A percentile compares a stretch with the other conserved stretches of the same genome.
Evolutionary conservation across 1,139 yeast genomes (phyloP).

Genomic region (Diutina catenulata): DNA sequence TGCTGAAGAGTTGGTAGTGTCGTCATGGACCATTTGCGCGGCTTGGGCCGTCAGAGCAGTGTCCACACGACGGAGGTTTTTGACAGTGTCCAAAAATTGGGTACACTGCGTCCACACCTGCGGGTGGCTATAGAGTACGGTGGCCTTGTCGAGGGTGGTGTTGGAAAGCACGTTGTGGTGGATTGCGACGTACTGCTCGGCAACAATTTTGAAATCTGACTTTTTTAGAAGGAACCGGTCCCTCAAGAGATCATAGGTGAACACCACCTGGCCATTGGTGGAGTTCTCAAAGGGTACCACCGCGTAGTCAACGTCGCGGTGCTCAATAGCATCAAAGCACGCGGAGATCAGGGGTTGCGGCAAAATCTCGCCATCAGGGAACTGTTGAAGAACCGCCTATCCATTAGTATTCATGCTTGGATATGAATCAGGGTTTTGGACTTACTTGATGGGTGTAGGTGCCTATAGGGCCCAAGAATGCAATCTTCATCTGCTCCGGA

Average conservation of each 20-base stretch:
- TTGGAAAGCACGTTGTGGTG: constrained; percentile 64
- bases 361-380: constrained; percentile 27
- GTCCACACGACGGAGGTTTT: constrained; percentile 38
- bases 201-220: constrained; percentile 41
- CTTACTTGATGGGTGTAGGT: constrained; percentile 84
- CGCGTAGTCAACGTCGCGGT: constrained; percentile 46
- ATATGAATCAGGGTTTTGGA: constrained; percentile 7
- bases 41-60: constrained; percentile 77
- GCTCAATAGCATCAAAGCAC: constrained; percentile 48
- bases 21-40: constrained; percentile 47
- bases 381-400: constrained; percentile 71
- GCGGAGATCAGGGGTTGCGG: constrained; percentile 44
- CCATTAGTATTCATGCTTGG: constrained; percentile 7
- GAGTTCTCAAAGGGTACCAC: constrained; percentile 94
- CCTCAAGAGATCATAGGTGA: constrained; percentile 70
- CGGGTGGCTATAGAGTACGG: constrained; percentile 76
- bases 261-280: constrained; percentile 85
- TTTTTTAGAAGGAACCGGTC: constrained; percentile 34
- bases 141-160: constrained; percentile 30
- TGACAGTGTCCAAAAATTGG: constrained; percentile 33
- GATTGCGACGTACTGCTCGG: constrained; percentile 73
- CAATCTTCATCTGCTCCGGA: constrained; percentile 35
- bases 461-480: constrained; percentile 80
- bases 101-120: constrained; percentile 95
- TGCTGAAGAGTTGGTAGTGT: constrained; percentile 25